phyloP scores from a whole-genome alignment of 441 rosid species.

The Gossypium gossypioides region DNA sequence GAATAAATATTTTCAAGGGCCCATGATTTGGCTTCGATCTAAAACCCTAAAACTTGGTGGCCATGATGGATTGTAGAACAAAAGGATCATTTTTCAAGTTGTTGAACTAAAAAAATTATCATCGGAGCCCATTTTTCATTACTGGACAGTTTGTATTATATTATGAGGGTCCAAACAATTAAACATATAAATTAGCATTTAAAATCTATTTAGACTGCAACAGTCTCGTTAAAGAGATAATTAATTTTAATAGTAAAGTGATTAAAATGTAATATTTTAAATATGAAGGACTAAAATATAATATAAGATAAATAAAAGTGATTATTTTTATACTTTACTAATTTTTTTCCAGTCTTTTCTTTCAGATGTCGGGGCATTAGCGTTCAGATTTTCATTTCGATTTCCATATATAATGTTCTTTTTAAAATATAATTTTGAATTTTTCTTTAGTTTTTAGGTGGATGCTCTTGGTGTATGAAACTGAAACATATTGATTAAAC shows the following conservation, averaged over 20 bases:
- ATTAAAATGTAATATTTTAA: no score
- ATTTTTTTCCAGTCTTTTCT: neutral
- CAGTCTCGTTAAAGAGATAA: rapidly evolving
- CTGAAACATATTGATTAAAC: neutral
- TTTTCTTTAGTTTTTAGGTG: neutral
- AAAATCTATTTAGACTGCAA: no score
- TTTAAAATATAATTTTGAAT: neutral
- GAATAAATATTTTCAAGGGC: neutral
- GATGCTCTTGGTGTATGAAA: neutral
- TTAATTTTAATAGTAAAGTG: rapidly evolving
- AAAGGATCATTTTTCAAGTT: neutral
- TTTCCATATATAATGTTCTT: neutral
- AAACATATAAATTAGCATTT: rapidly evolving
- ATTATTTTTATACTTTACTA: no score
- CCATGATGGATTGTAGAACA: neutral
- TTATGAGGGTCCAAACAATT: no score
- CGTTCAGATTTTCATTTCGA: neutral
- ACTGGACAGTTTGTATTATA: neutral
- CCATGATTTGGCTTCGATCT: neutral
- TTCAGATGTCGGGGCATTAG: constrained; percentile 10
- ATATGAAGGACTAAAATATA: rapidly evolving
- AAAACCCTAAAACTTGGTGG: neutral
- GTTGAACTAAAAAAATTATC: neutral
- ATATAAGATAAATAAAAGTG: rapidly evolving
- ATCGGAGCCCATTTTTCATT: neutral